Base-by-base conservation (phyloP, 1,284 basidiomycete species). In the Sanguinoderma infundibulare region DNA sequence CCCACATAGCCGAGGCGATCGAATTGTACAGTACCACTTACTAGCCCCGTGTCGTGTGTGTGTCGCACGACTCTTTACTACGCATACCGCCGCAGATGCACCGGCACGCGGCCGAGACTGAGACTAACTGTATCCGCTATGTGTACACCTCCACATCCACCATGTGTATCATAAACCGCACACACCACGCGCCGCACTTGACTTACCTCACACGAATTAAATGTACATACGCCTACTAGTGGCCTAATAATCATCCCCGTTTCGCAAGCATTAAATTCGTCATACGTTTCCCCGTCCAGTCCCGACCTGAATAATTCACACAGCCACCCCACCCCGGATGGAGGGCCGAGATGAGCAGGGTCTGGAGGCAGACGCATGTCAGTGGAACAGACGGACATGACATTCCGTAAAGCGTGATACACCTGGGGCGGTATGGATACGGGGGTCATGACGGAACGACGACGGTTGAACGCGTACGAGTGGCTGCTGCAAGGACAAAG, bases 101-200 rank as follows among this genome's bases (percentile, higher is more conserved):
- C n/a, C n/a, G n/a, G n/a, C n/a, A n/a, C n/a, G n/a, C n/a, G n/a
- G n/a, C n/a, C n/a, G n/a, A n/a, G n/a, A n/a, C n/a, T n/a, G n/a
- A n/a, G n/a, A n/a, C n/a, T 46, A 46, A 59, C 53, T 54, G 51
- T 53, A 53, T 44, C 57, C 57, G 51, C 51, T 59, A 59, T 39
- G 30, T 55, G 46, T 55, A 60, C 53, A 32, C 40, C 53, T 50
- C 38, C 36, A n/a, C 36, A 55, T 39, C 47, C 32, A 32, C 46
- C 59, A 60, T 53, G 53, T 55, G 53, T 55, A 60, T 60, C 59
- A 60, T 52, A 55, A 5, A 5, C 42, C 42, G n/a, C 34, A 35
- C 34, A 50, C 49, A 35, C 26, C 26, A 53, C 40, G 12, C 14
- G 20, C 20, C 52, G 32, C 26, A 4, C 36, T 24, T 20, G 5